phyloP scores from a whole-genome alignment of 176 grass and related monocot genomes.

The Aegilops umbellulata region DNA sequence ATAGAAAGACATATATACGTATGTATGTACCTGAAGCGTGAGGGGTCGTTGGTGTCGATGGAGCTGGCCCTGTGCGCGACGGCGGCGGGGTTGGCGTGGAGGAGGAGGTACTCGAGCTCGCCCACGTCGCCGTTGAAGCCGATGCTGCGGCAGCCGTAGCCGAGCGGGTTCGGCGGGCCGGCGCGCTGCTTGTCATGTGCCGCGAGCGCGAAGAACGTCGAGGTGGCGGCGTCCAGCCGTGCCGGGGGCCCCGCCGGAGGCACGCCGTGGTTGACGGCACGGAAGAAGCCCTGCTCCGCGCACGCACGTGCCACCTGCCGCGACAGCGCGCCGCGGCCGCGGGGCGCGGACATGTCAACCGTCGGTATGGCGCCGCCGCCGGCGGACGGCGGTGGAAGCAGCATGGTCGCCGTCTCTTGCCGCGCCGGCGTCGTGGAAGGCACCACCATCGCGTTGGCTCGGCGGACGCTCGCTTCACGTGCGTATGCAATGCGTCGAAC shows the following conservation, averaged over 20 bases:
- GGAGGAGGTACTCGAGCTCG: constrained; percentile 92
- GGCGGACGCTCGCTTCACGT: background rate
- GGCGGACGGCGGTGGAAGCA: background rate
- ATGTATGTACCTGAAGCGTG: constrained; percentile 63
- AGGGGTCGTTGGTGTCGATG: constrained; percentile 63
- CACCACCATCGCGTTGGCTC: constrained; percentile 49
- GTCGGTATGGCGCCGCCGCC: constrained; percentile 40
- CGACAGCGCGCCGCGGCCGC: constrained; percentile 26
- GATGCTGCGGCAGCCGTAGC: constrained; percentile 80
- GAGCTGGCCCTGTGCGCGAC: constrained; percentile 56
- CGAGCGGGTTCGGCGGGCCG: constrained; percentile 78
- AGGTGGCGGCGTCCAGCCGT: constrained; percentile 51
- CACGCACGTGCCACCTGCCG: constrained; percentile 49
- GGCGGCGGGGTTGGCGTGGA: constrained; percentile 67
- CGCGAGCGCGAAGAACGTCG: constrained; percentile 62
- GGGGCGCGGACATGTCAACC: constrained; percentile 58
- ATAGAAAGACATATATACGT: background rate
- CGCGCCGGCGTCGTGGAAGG: constrained; percentile 43
- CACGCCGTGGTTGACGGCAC: constrained; percentile 68
- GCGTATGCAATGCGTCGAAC: constrained; percentile 6
- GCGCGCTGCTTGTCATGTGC: constrained; percentile 62
- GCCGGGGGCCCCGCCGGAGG: background rate
- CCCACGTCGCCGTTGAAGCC: constrained; percentile 86
- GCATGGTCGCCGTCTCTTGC: constrained; percentile 1
- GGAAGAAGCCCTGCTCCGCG: constrained; percentile 76